phyloP scores from a whole-genome alignment of 768 basidiomycete genomes.

The Mycena olivaceomarginata region DNA sequence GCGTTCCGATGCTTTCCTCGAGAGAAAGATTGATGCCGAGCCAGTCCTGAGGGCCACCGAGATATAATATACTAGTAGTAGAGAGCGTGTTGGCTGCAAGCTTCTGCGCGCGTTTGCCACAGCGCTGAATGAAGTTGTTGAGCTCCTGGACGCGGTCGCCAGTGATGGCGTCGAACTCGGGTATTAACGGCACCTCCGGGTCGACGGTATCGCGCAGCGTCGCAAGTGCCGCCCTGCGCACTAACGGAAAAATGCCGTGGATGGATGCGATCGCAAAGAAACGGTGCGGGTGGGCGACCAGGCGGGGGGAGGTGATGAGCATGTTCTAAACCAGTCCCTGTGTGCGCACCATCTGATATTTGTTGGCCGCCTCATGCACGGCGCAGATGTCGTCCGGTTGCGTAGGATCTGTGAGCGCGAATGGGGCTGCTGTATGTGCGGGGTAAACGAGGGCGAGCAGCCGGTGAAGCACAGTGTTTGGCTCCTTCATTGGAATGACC shows the following conservation, averaged over 20 bases:
- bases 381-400: slow-evolving; percentile 26
- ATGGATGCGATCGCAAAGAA: slow-evolving; percentile 34
- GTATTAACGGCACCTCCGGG: slow-evolving; percentile 26
- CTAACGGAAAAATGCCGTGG: slow-evolving; percentile 17
- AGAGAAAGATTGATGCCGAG: too few relatives aligned
- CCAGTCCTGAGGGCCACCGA: too few relatives aligned
- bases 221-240: slow-evolving; percentile 24
- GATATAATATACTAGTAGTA: too few relatives aligned
- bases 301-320: slow-evolving; percentile 16
- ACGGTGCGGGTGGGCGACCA: slow-evolving; percentile 30
- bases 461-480: slow-evolving; percentile 12
- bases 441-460: slow-evolving; percentile 32
- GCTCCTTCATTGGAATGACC: slow-evolving; percentile 26
- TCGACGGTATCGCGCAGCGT: slow-evolving; percentile 21
- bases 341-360: slow-evolving; percentile 35
- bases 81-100: background rate
- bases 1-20: too few relatives aligned
- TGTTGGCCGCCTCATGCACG: slow-evolving; percentile 35
- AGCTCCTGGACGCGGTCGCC: slow-evolving; percentile 30
- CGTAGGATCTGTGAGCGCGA: background rate
- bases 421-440: slow-evolving; percentile 4
- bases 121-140: slow-evolving; percentile 32
- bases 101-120: slow-evolving; percentile 20
- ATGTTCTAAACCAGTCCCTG: slow-evolving; percentile 26
- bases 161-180: slow-evolving; percentile 22